Base-by-base conservation (phyloP, 306 rosid species). In the Rubus idaeus region DNA sequence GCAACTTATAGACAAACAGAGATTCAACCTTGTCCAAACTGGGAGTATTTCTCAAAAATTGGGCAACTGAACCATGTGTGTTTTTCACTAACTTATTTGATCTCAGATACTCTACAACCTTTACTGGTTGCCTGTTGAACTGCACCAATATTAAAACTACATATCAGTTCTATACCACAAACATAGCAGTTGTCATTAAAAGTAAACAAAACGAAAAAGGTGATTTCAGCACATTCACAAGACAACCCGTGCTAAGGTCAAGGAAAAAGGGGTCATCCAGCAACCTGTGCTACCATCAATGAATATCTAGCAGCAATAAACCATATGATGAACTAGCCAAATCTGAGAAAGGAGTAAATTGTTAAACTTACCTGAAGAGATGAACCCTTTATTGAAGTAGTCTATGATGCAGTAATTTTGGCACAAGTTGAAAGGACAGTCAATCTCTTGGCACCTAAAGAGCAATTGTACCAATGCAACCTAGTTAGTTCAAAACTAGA, bases 151-250 rank as follows among this genome's bases (percentile, higher is more conserved):
- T 82, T 71, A 86, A 84, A 79, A 78, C 70, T 67, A 81, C 21
- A 65, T 79, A 87, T 96, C 83, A 91, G 88, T 18, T 76, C 83
- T 70, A 23, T 69, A 73, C 73, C 65, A 78, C 71, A 68, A 63
- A 63, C 70, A 53, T 49, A 72, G 77, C 77, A 74, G 60, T 45
- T 16, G 55, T 74, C 51, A 77, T 6, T 64, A 67, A 57, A 77
- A 65, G 49, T 8, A 75, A 50, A 67, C 23, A 77, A 79, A 60
- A 8, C 26, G 18, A 20, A 40, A 75, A 42, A 71, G 44, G 85
- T 80, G 99, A 96, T 86, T 93, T 96, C 63, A 96, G 93, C 78
- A 96, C 97, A 84, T 81, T 93, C 82, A 96, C 98, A 63, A 96
- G 99, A 74, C 98, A 96, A n/a, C n/a, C n/a, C n/a, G n/a, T n/a